phyloP scores from a whole-genome alignment of 495 filamentous ascomycete genomes.

The Cercophora samala region DNA sequence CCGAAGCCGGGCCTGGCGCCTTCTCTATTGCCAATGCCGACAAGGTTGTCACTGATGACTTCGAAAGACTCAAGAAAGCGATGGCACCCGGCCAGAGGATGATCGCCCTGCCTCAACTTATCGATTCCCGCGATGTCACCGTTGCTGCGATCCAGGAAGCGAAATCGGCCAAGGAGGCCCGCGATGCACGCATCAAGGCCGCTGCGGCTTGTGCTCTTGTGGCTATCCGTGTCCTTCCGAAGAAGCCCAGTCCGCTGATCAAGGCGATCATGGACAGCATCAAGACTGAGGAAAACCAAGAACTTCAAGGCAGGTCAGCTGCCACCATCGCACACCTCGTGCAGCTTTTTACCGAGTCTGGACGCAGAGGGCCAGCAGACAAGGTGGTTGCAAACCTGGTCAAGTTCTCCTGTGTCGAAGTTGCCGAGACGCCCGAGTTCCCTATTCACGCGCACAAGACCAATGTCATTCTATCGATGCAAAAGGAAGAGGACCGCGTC shows the following conservation, averaged over 20 bases:
- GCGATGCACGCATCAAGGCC: conserved; percentile 82
- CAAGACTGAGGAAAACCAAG: conserved; percentile 88
- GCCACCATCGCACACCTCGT: conserved; percentile 77
- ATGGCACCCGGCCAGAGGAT: conserved; percentile 81
- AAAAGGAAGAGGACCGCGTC: conserved; percentile 93
- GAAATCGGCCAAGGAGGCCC: conserved; percentile 68
- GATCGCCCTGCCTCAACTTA: conserved; percentile 68
- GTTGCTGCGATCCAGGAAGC: conserved; percentile 73
- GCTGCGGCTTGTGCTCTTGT: conserved; percentile 85
- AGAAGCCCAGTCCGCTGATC: conserved; percentile 85
- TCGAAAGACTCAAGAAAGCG: conserved; percentile 77
- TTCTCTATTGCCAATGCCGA: conserved; percentile 87
- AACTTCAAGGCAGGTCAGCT: conserved; percentile 86
- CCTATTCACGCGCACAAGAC: conserved; percentile 68
- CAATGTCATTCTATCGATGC: conserved; percentile 79
- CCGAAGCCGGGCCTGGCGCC: conserved; percentile 81
- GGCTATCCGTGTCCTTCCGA: conserved; percentile 78
- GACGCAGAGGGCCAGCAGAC: conserved; percentile 76
- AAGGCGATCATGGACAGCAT: conserved; percentile 97
- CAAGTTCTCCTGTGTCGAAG: conserved; percentile 95
- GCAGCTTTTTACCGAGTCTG: conserved; percentile 72
- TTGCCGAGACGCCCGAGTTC: conserved; percentile 95
- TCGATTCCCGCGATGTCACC: conserved; percentile 67
- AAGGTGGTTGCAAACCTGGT: conserved; percentile 92
- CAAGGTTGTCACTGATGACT: conserved; percentile 77